Evolutionary conservation across 2,329 filamentous ascomycete species (phyloP), one percentile per base, ranked within the genome.

Genomic region (Paracorniculantispora psalliotae): DNA sequence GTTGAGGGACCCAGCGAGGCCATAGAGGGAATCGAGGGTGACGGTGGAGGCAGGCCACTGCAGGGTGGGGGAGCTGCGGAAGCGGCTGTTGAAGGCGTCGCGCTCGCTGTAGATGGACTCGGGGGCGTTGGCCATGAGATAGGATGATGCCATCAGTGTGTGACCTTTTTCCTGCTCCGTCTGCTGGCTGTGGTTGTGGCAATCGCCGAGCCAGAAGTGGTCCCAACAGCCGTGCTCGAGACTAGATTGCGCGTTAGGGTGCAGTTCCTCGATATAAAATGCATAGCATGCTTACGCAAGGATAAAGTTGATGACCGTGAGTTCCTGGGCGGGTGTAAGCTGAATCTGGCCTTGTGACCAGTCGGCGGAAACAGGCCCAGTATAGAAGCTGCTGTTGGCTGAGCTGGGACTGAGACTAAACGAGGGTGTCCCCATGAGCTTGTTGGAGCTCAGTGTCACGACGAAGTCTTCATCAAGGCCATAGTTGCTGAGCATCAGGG

Each of bases 221-320:
- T 78, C 68, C 77, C 79, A 80, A 70, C 79, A 82, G 44, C 79
- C 73, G 63, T 81, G 79, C 63, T 82, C 80, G 53, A 82, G 74
- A 2, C 79, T 82, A n/a, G 2, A 23, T 15, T 8, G 8, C 1
- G 8, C 12, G 37, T 63, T 60, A 63, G 56, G 21, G 21, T 39
- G 2, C 26, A 4, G 2, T n/a, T 37, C 13, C 35, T 17, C 8
- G 37, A 12, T 48, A 4, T 28, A 13, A 28, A 21, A 53, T 37
- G 15, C 44, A 7, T 10, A 6, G 23, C 59, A 25, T 10, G 67
- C 78, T 63, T 71, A 82, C 80, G 77, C 75, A 23, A 83, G 71
- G 59, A 83, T 80, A 56, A 83, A 81, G 68, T 83, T 82, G 62
- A 83, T 75, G 19, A 73, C 78, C 46, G 72, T 69, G 44, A 78